Percentiles rank a stretch among this genome's conserved stretches.
These are phyloP conservation scores for Trichoderma pleuroti DNA, from an alignment of 2,329 filamentous ascomycete species.

Conservation along the genomic window DNA sequence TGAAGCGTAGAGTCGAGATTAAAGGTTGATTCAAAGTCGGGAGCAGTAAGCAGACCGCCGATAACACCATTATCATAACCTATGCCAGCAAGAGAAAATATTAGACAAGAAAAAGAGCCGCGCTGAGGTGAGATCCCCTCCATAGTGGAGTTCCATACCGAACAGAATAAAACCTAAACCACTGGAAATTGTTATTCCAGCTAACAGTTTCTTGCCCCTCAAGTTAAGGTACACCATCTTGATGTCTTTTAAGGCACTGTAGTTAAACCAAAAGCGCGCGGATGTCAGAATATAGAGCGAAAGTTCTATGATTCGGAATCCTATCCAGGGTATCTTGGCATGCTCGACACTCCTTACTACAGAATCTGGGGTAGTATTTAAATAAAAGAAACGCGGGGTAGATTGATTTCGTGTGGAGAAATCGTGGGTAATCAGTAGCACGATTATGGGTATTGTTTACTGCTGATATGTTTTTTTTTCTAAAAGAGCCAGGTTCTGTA, in stretches of 20 bases:
- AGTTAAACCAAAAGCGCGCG: background rate
- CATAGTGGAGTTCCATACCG: background rate
- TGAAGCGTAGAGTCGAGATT: slow-evolving; percentile 9
- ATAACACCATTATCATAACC: slow-evolving; percentile 11
- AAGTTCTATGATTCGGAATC: background rate
- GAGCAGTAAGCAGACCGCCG: background rate
- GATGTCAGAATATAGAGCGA: background rate
- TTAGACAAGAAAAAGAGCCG: background rate
- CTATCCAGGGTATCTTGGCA: background rate
- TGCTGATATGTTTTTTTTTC: background rate
- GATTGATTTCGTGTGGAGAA: background rate
- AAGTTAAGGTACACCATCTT: slow-evolving; percentile 3
- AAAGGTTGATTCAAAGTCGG: slow-evolving; percentile 10
- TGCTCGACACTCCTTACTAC: background rate
- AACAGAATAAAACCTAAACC: slow-evolving; percentile 9
- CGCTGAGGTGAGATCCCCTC: background rate
- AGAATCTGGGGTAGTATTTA: slow-evolving; percentile 10
- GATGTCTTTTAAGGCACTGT: background rate
- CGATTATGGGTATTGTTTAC: background rate
- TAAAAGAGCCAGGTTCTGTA: background rate
- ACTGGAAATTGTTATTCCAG: slow-evolving; percentile 11
- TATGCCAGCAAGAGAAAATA: background rate
- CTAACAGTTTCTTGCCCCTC: background rate
- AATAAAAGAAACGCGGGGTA: slow-evolving; percentile 10
- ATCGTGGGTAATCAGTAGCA: background rate